Conservation (phyloP, 1,139 yeast species). For the Diutina rugosa region DNA sequence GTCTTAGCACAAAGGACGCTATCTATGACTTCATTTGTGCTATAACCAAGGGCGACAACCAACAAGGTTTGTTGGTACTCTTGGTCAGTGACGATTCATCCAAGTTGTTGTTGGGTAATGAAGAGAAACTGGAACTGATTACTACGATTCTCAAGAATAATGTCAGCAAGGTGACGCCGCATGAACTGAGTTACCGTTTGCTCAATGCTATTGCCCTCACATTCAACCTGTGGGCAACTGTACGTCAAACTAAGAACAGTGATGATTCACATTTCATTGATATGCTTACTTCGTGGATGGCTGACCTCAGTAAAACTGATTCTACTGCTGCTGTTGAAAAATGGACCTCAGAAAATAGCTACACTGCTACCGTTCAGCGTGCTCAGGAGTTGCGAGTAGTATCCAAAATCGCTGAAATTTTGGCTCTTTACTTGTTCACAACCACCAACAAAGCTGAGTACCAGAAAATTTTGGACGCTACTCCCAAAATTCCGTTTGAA, state of each 20-base stretch:
- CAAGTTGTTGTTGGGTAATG: not conserved
- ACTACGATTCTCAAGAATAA: constrained; percentile 48
- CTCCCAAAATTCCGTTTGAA: constrained; percentile 10
- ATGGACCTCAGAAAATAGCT: not conserved
- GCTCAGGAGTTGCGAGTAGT: constrained; percentile 7
- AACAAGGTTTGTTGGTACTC: constrained; percentile 75
- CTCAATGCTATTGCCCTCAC: constrained; percentile 56
- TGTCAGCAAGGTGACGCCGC: constrained; percentile 41
- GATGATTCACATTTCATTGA: not conserved
- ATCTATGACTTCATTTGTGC: constrained; percentile 67
- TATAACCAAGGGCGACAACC: constrained; percentile 54
- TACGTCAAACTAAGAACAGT: constrained; percentile 18
- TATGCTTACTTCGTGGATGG: not conserved
- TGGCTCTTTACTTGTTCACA: constrained; percentile 62
- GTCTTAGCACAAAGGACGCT: constrained; percentile 39
- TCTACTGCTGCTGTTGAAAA: not conserved
- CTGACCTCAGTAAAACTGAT: not conserved
- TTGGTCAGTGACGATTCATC: constrained; percentile 46
- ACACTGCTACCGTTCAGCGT: not conserved
- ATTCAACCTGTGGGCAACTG: constrained; percentile 57
- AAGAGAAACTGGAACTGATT: constrained; percentile 11
- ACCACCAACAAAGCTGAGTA: constrained; percentile 27
- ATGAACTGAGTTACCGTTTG: constrained; percentile 42
- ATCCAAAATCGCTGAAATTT: constrained; percentile 60
- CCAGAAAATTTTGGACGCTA: constrained; percentile 15